Evolutionary conservation across 257 asterid genomes (phyloP).

Genomic region (Lithospermum erythrorhizon): DNA sequence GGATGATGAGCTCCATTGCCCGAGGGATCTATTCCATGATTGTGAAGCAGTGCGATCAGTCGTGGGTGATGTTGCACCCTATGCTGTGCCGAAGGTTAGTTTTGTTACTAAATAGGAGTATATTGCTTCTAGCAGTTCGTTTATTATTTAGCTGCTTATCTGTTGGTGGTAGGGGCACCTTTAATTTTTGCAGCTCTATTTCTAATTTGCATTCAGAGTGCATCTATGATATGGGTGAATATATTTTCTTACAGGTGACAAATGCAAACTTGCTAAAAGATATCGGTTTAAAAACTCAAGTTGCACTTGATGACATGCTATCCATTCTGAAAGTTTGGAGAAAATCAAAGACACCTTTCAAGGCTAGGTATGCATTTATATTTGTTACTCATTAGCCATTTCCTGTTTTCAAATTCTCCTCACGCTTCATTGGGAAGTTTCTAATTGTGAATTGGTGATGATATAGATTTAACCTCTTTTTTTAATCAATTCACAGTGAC

Average conservation of each 20-base stretch:
- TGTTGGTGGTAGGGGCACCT: background rate
- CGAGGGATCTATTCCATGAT: conserved; percentile 71
- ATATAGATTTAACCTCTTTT: background rate
- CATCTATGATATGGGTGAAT: background rate
- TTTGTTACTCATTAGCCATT: background rate
- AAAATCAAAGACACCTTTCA: conserved; percentile 31
- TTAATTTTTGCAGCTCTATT: background rate
- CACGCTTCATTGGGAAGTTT: background rate
- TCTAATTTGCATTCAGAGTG: background rate
- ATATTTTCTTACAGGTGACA: conserved; percentile 34
- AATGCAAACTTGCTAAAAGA: conserved; percentile 52
- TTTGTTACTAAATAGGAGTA: background rate
- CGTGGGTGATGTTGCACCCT: conserved; percentile 70
- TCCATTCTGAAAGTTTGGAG: conserved; percentile 55
- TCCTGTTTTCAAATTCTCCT: background rate
- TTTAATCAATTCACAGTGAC: too few relatives aligned
- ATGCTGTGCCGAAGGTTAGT: conserved; percentile 70
- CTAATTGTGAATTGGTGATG: background rate
- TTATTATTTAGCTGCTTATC: background rate
- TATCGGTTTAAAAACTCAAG: conserved; percentile 52
- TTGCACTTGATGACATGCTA: conserved; percentile 50
- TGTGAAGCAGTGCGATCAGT: conserved; percentile 63
- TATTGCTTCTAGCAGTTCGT: background rate
- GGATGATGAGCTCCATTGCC: conserved; percentile 43
- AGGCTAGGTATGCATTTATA: conserved; percentile 43